Base-by-base conservation (phyloP, 345 rosid genomes). In the Salix arbutifolia region DNA sequence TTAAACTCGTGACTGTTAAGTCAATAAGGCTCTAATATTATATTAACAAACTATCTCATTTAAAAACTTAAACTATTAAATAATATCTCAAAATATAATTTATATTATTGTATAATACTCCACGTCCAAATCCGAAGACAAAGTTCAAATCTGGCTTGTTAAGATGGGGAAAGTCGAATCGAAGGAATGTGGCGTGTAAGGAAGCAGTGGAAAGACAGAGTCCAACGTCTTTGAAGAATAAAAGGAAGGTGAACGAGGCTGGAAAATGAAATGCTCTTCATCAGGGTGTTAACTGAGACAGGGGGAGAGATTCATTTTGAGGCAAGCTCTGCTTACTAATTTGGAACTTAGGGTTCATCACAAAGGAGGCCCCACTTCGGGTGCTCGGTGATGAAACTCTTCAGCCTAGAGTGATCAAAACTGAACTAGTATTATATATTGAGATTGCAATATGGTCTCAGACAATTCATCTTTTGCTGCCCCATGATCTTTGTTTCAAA, bases 231-330 rank as follows among this genome's bases (percentile, higher is more conserved):
- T 33, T 28, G 52, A 84, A 79, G 81, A 82, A 81, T 26, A 56
- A 74, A 53, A 79, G 65, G 28, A 78, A 77, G 40, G 73, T 33
- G 23, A 78, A 13, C 0, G 65, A 35, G 46, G 44, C 46, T 16
- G 65, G 52, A 46, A 28, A 75, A 78, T 5, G 10, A 8, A 21
- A n/a, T 7, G 53, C 44, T 67, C 16, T 81, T 81, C 56, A 73
- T 81, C 56, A 73, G 80, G 68, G 87, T 84, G 61, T 62, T 84
- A 62, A 78, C 72, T 1, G 83, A 78, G 64, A 69, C 76, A 14
- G 80, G 78, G 31, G 69, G 80, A 75, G 84, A 81, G 76, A 72
- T 84, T 69, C 84, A 84, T 56, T 84, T 78, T 25, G 81, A 84
- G 64, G 77, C 78, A 66, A 73, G 71, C 30, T 81, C 79, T 11